These are phyloP conservation scores for Yarrowia osloensis DNA, from an alignment of 805 yeast genomes.

Conservation along the genomic window DNA sequence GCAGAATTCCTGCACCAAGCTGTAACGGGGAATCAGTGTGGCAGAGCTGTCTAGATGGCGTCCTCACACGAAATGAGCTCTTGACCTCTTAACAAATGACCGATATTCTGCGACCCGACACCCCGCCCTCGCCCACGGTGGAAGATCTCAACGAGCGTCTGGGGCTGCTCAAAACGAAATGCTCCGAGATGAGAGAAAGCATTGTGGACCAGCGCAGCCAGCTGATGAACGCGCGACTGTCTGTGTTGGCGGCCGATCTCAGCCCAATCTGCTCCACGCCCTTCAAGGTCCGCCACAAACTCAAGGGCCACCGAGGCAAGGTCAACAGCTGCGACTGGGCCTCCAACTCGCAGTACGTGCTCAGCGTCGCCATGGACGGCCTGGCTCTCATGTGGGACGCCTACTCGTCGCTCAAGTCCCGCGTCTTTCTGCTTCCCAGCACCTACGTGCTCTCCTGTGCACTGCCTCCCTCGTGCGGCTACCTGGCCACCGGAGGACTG, in stretches of 20 bases:
- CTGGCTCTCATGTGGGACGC: constrained; percentile 83
- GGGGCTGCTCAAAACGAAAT: neutral
- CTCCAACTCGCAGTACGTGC: constrained; percentile 55
- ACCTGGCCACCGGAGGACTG: constrained; percentile 80
- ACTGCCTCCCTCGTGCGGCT: constrained; percentile 61
- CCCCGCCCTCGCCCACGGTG: neutral
- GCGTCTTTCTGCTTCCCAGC: constrained; percentile 70
- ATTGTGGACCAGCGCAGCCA: neutral
- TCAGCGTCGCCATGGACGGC: constrained; percentile 86
- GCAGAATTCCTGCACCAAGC: neutral
- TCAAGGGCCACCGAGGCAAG: constrained; percentile 68
- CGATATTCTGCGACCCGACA: neutral
- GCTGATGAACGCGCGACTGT: constrained; percentile 12
- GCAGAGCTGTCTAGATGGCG: neutral
- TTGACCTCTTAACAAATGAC: neutral
- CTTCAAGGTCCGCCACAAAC: neutral
- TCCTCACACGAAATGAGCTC: neutral
- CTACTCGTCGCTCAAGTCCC: constrained; percentile 64
- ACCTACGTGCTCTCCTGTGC: constrained; percentile 81
- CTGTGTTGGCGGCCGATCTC: neutral
- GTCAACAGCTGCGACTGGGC: constrained; percentile 72
- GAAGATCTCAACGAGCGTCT: neutral
- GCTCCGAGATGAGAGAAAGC: neutral
- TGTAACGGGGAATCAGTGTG: constrained; percentile 11
- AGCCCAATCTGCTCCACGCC: neutral